These are phyloP conservation scores for Saturnispora ahearnii DNA, from an alignment of 805 yeast species.

Conservation along the genomic window DNA sequence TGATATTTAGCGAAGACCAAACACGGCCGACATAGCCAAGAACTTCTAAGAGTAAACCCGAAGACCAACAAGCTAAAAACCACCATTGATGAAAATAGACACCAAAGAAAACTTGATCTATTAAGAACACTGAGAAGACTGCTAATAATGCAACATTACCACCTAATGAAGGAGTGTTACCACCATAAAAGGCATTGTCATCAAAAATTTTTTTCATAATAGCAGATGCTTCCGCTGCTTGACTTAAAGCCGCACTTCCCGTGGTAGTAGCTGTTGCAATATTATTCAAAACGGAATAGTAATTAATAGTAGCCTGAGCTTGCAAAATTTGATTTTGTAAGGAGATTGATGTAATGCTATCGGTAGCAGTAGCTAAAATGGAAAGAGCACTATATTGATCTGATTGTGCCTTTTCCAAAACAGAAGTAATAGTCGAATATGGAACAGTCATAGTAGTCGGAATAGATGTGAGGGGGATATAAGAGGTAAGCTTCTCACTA, in stretches of 20 bases:
- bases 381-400: constrained; percentile 1
- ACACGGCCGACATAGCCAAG: constrained; percentile 61
- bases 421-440: constrained; percentile 13
- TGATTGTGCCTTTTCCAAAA: constrained; percentile 6
- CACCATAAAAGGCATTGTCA: constrained; percentile 26
- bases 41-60: constrained; percentile 52
- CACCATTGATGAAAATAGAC: constrained; percentile 49
- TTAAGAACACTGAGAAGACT: constrained; percentile 41
- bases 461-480: neutral
- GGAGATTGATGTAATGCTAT: constrained; percentile 1
- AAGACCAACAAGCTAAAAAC: constrained; percentile 49
- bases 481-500: neutral
- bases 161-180: constrained; percentile 40
- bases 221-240: constrained; percentile 21
- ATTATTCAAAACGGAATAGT: constrained; percentile 17
- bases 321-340: constrained; percentile 10
- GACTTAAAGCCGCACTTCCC: constrained; percentile 11
- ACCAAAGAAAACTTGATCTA: constrained; percentile 35
- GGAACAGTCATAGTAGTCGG: constrained; percentile 10
- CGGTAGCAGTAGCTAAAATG: constrained; percentile 4
- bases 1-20: constrained; percentile 32
- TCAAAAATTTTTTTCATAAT: constrained; percentile 13
- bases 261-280: constrained; percentile 22
- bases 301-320: constrained; percentile 18
- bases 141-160: constrained; percentile 53